Evolutionary conservation across 768 basidiomycete species (phyloP).

Genomic region (Phanerochaete sordida): DNA sequence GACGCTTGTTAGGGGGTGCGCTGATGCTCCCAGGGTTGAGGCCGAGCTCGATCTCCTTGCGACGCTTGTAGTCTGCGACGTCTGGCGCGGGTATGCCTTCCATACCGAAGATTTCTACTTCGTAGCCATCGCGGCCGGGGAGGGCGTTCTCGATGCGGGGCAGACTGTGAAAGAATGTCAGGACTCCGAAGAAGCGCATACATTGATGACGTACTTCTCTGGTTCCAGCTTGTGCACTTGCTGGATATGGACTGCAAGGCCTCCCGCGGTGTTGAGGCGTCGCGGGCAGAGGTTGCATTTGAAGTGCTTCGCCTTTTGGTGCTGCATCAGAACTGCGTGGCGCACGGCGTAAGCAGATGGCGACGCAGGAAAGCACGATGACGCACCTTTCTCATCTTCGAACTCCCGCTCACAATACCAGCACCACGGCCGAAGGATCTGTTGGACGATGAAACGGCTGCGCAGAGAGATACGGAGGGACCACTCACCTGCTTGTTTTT

Average conservation of each 20-base stretch:
- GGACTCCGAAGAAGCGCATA: not conserved
- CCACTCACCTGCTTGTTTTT: conserved; percentile 46
- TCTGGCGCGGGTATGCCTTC: conserved; percentile 95
- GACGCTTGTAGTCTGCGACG: conserved; percentile 92
- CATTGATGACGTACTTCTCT: conserved; percentile 45
- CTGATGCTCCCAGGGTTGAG: conserved; percentile 78
- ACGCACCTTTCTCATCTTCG: conserved; percentile 95
- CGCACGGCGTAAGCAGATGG: not conserved
- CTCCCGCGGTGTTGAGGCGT: conserved; percentile 94
- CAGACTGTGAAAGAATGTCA: conserved; percentile 38
- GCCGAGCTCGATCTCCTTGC: conserved; percentile 93
- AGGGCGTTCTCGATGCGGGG: conserved; percentile 96
- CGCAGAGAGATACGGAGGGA: conserved; percentile 1
- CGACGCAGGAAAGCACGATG: not conserved
- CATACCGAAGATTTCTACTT: conserved; percentile 99
- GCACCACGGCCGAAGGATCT: conserved; percentile 93
- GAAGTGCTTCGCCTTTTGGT: conserved; percentile 99
- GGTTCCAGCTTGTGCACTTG: conserved; percentile 99
- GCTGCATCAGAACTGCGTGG: conserved; percentile 86
- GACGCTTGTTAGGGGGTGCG: conserved; percentile 76
- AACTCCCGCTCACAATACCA: conserved; percentile 99
- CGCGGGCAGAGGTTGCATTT: conserved; percentile 96
- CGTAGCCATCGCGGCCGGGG: conserved; percentile 95
- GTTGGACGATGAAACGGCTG: not conserved
- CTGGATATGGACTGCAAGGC: conserved; percentile 95